phyloP scores from a whole-genome alignment of 441 rosid genomes.

The Viola pubescens region DNA sequence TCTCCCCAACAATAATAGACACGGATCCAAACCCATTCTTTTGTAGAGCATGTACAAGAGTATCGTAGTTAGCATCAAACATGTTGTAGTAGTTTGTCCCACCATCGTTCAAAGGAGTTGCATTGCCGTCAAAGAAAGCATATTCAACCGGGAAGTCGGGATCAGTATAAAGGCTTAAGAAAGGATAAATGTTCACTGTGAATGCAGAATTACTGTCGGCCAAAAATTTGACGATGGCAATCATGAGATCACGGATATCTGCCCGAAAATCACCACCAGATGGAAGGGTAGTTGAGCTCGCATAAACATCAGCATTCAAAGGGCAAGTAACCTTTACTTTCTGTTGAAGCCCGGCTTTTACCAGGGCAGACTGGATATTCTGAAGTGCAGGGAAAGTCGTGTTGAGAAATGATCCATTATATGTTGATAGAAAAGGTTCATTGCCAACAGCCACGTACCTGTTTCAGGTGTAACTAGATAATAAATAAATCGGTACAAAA shows the following conservation, averaged over 20 bases:
- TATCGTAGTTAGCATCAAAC: constrained; percentile 93
- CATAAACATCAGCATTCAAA: constrained; percentile 78
- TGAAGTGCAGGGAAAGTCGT: constrained; percentile 79
- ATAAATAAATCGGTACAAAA: background rate
- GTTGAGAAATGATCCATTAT: constrained; percentile 63
- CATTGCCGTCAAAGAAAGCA: constrained; percentile 86
- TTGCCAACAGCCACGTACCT: constrained; percentile 95
- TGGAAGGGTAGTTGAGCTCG: constrained; percentile 35
- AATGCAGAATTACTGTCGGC: constrained; percentile 61
- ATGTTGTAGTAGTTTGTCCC: constrained; percentile 59
- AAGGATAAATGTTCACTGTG: constrained; percentile 90
- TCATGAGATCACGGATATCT: constrained; percentile 68
- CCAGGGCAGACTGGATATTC: constrained; percentile 69
- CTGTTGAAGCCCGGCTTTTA: constrained; percentile 64
- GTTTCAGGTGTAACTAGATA: constrained; percentile 12
- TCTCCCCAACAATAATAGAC: constrained; percentile 81
- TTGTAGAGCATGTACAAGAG: constrained; percentile 65
- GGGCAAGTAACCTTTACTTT: constrained; percentile 79
- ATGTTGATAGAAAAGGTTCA: constrained; percentile 81
- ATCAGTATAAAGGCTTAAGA: constrained; percentile 73
- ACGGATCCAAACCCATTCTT: constrained; percentile 74
- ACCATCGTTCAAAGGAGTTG: constrained; percentile 56
- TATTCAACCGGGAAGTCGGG: constrained; percentile 77
- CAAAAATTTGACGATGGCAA: constrained; percentile 68
- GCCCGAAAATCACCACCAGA: constrained; percentile 94